A percentile compares a stretch with the other conserved stretches of the same genome.
Conservation (phyloP, 2,329 filamentous ascomycete genomes). For the Sordariomycetes sp. region DNA sequence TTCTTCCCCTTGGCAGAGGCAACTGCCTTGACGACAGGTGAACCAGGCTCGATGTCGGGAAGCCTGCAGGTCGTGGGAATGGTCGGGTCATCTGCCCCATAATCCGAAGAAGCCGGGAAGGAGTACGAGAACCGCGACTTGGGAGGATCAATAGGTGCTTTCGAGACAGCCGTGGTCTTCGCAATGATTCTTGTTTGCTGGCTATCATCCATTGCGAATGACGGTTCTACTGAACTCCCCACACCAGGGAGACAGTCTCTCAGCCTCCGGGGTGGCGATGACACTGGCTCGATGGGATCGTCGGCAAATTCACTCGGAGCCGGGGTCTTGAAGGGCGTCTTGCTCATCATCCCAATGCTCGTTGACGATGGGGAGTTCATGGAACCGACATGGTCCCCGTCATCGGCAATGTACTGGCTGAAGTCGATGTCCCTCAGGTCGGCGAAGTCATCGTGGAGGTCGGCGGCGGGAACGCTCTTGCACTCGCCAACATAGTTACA, state of each 20-base stretch:
- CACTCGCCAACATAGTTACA: background rate
- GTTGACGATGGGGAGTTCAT: background rate
- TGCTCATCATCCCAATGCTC: background rate
- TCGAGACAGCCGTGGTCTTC: background rate
- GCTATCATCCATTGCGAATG: background rate
- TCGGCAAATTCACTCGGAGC: background rate
- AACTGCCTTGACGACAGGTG: background rate
- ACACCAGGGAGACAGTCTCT: background rate
- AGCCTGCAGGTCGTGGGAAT: background rate
- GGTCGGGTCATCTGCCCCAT: background rate
- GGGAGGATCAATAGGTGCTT: background rate
- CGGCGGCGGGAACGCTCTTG: background rate
- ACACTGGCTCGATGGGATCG: background rate
- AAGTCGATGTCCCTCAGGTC: constrained; percentile 3
- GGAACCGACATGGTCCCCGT: background rate
- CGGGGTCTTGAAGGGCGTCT: constrained; percentile 3
- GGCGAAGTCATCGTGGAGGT: background rate
- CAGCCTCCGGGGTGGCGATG: background rate
- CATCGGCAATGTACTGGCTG: background rate
- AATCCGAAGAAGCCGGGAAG: background rate
- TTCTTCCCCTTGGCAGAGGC: background rate
- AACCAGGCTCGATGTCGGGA: background rate
- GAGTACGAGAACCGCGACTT: background rate
- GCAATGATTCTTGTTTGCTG: background rate
- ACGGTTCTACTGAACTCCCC: background rate